Evolutionary conservation across 257 asterid species (phyloP), one percentile per base, ranked within the genome.

Genomic region (Voacanga thouarsii): DNA sequence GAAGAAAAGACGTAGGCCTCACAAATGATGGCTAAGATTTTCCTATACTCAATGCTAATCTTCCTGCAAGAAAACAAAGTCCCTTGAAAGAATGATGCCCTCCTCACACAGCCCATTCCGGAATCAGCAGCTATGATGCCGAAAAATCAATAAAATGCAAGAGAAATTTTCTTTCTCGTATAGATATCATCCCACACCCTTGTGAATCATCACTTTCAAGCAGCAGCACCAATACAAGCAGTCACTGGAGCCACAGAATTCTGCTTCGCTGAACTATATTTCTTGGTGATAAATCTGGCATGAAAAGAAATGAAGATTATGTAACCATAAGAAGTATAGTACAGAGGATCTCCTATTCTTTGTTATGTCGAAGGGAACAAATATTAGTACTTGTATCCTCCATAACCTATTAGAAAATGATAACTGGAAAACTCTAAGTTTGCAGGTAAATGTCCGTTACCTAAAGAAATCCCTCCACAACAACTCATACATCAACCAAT

Each of bases 391-490:
- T 39, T 26, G 3, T 12, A 24, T 2, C 75, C 15, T 1, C 19
- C 18, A 14, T 2, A 28, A 41, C 57, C 55, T 39, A 16, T 59
- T 21, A 59, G 49, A 53, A 24, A 44, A 39, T 21, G 14, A 23
- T 28, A 23, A 28, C 9, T 28, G 16, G 9, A 55, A 53, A 53
- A 19, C 10, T 63, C 43, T 12, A 12, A 63, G 26, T 75, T 39
- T 33, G 55, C 33, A 19, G 9, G 45, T 49, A 39, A 53, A 72
- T 33, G 41, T 56, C 6, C 8, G 75, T 89, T 69, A 93, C 99
- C 99, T 92, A 93, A 95, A 95, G 81, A 96, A 96, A 76, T 96
- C 99, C 88, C 99, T 94, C 99, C 99, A 96, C 84, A 96, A 69
- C 72, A 94, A 88, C 87, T 94, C 98, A 55, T 96, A 92, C 97